Conservation (phyloP, 2,329 filamentous ascomycete genomes). For the Botrytis elliptica region DNA sequence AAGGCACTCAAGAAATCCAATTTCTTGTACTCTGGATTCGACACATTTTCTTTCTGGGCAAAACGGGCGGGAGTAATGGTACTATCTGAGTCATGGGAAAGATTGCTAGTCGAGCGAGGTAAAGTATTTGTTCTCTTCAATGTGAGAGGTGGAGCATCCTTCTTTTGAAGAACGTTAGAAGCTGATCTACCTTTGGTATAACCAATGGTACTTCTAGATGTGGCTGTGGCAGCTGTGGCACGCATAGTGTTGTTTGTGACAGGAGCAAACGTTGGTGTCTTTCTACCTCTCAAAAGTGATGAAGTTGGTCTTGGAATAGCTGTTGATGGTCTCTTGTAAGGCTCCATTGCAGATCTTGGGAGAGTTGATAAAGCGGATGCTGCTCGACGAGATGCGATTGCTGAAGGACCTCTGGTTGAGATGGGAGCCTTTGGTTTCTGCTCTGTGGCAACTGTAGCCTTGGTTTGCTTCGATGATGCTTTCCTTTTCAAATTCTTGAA, state of each 20-base stretch:
- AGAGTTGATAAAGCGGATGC: constrained; percentile 52
- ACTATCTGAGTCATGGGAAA: constrained; percentile 43
- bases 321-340: constrained; percentile 38
- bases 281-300: constrained; percentile 25
- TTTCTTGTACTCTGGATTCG: constrained; percentile 42
- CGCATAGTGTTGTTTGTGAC: constrained; percentile 50
- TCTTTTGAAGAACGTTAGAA: constrained; percentile 41
- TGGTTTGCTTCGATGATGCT: constrained; percentile 23
- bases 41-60: constrained; percentile 37
- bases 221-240: constrained; percentile 60
- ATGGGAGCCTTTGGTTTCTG: constrained; percentile 31
- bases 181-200: constrained; percentile 73
- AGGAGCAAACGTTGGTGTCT: constrained; percentile 46
- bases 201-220: constrained; percentile 78
- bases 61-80: constrained; percentile 52
- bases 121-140: constrained; percentile 21
- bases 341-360: constrained; percentile 36
- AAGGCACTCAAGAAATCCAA: constrained; percentile 60
- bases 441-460: constrained; percentile 20
- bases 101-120: constrained; percentile 37
- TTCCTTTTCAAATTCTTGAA: constrained; percentile 39
- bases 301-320: constrained; percentile 39
- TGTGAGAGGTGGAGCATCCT: constrained; percentile 13
- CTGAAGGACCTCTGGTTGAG: constrained; percentile 45
- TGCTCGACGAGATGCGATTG: constrained; percentile 54